Conservation (phyloP, 2,329 filamentous ascomycete species). For the Celoporthe dispersa region DNA sequence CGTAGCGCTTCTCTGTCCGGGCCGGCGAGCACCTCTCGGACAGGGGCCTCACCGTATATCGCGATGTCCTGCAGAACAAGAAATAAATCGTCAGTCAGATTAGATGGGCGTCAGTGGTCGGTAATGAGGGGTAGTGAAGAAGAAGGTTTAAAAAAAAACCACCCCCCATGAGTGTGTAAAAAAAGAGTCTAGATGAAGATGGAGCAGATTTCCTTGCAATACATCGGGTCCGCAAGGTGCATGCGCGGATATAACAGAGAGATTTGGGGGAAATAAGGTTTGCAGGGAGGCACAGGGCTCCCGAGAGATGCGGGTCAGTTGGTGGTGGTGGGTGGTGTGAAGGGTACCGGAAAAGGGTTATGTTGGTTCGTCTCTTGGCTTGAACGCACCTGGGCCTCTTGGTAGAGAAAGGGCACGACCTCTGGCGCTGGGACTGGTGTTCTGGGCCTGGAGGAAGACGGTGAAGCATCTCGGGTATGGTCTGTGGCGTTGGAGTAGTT, state of each 20-base stretch:
- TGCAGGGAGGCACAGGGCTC: constrained; percentile 31
- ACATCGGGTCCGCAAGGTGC: constrained; percentile 18
- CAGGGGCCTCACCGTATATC: constrained; percentile 77
- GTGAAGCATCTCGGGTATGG: constrained; percentile 74
- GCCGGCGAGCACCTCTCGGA: constrained; percentile 70
- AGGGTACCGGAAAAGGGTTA: constrained; percentile 9
- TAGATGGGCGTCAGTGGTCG: constrained; percentile 4
- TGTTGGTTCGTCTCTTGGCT: constrained; percentile 17
- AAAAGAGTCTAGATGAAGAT: constrained; percentile 10
- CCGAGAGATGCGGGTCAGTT: constrained; percentile 34
- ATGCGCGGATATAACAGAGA: constrained; percentile 27
- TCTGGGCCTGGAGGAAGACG: constrained; percentile 74
- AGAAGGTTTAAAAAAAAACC: neutral
- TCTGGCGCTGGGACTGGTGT: constrained; percentile 90
- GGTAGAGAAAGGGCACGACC: constrained; percentile 96
- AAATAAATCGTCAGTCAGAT: constrained; percentile 21
- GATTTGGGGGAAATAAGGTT: constrained; percentile 30
- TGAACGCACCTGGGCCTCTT: constrained; percentile 74
- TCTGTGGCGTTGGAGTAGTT: constrained; percentile 81
- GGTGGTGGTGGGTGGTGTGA: neutral
- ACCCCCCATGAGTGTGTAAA: neutral
- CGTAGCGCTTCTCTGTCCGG: constrained; percentile 73
- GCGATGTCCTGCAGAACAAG: constrained; percentile 66
- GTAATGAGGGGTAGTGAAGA: constrained; percentile 19
- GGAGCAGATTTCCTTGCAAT: constrained; percentile 32